These are phyloP conservation scores for Ogataea hybrid DNA, from an alignment of 1,139 yeast species.

Conservation along the genomic window DNA sequence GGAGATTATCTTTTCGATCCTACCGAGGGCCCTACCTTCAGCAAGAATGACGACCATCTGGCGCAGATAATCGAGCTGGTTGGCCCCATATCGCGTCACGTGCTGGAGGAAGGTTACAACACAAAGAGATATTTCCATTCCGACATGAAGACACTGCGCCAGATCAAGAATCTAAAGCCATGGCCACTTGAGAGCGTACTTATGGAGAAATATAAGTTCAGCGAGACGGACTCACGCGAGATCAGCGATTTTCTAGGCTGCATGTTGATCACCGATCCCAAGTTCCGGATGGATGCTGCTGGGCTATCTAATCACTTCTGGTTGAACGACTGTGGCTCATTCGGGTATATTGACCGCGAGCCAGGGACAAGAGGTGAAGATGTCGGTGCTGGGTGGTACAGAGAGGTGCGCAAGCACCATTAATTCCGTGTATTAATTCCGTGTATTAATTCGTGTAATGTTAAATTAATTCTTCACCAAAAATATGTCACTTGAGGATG, in stretches of 20 bases:
- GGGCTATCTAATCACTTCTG: slow-evolving; percentile 79
- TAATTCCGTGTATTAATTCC: slow-evolving; percentile 3
- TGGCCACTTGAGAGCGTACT: slow-evolving; percentile 71
- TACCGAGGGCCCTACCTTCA: slow-evolving; percentile 58
- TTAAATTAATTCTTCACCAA: background rate
- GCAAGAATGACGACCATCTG: slow-evolving; percentile 81
- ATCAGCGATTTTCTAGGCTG: slow-evolving; percentile 66
- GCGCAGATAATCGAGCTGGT: slow-evolving; percentile 80
- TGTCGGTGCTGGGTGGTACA: slow-evolving; percentile 67
- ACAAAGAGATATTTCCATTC: slow-evolving; percentile 54
- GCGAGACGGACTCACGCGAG: slow-evolving; percentile 50
- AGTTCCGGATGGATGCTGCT: slow-evolving; percentile 74
- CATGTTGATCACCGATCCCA: slow-evolving; percentile 71
- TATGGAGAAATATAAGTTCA: slow-evolving; percentile 68
- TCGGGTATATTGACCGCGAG: slow-evolving; percentile 57
- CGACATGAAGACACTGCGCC: slow-evolving; percentile 45
- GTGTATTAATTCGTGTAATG: background rate
- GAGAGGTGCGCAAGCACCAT: slow-evolving; percentile 33
- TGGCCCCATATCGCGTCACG: slow-evolving; percentile 56
- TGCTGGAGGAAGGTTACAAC: slow-evolving; percentile 52
- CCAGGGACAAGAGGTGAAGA: slow-evolving; percentile 68
- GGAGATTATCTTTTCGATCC: slow-evolving; percentile 89
- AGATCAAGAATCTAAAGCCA: slow-evolving; percentile 62
- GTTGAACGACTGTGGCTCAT: slow-evolving; percentile 62
- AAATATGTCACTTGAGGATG: slow-evolving; percentile 1